Conservation (phyloP, 2,329 filamentous ascomycete genomes). For the Hypoxylon sp. region DNA sequence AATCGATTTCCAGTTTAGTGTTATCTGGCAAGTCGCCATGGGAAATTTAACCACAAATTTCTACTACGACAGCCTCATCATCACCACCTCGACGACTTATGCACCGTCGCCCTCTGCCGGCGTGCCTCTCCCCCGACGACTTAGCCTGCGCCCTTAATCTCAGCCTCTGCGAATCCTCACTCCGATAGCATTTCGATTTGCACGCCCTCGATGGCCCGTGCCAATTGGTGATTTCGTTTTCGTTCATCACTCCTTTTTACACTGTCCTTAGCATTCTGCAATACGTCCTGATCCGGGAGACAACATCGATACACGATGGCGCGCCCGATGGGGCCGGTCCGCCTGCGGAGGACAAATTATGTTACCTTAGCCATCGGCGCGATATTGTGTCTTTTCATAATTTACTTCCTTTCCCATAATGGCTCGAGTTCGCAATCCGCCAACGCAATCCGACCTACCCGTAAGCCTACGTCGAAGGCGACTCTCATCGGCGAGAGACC, state of each 20-base stretch:
- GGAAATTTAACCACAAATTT: slow-evolving; percentile 43
- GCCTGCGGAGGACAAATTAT: slow-evolving; percentile 56
- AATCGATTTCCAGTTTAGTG: slow-evolving; percentile 34
- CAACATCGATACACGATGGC: slow-evolving; percentile 51
- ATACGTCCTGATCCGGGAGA: slow-evolving; percentile 36
- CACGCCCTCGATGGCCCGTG: slow-evolving; percentile 46
- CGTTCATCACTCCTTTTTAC: slow-evolving; percentile 36
- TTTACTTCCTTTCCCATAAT: slow-evolving; percentile 53
- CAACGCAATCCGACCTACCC: slow-evolving; percentile 66
- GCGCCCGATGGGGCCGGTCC: slow-evolving; percentile 56
- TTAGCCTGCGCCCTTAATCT: slow-evolving; percentile 17
- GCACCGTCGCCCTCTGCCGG: slow-evolving; percentile 35
- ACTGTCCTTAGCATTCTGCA: slow-evolving; percentile 21
- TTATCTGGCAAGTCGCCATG: slow-evolving; percentile 43
- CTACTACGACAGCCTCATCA: slow-evolving; percentile 37
- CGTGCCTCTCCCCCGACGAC: slow-evolving; percentile 20
- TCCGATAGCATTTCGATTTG: slow-evolving; percentile 35
- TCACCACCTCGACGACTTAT: slow-evolving; percentile 23
- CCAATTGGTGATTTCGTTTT: slow-evolving; percentile 41
- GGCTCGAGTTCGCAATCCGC: slow-evolving; percentile 47
- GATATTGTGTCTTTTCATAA: slow-evolving; percentile 54
- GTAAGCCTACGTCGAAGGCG: slow-evolving; percentile 70
- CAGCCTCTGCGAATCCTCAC: slow-evolving; percentile 23
- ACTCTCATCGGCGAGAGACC: slow-evolving; percentile 75
- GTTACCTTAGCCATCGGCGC: slow-evolving; percentile 54